Evolutionary conservation across 2,329 filamentous ascomycete species (phyloP).

Genomic region (Stromatinia cepivora): DNA sequence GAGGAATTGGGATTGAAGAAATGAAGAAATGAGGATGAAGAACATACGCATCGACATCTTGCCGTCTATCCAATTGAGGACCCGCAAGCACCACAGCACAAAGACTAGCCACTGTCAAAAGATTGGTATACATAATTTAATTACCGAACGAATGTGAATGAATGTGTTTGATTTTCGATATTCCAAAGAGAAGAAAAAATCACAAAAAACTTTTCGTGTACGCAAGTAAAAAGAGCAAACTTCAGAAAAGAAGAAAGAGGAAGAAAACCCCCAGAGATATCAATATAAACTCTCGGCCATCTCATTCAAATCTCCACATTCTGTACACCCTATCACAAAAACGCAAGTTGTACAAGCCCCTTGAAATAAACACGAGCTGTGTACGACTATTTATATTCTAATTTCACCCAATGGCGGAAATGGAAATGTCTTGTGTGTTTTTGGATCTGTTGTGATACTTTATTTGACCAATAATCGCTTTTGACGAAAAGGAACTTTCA

Average conservation of each 20-base stretch:
- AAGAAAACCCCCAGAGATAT: not conserved
- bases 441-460: not conserved
- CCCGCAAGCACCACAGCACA: slow-evolving; percentile 15
- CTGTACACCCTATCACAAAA: not conserved
- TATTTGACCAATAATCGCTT: not conserved
- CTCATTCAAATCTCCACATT: slow-evolving; percentile 5
- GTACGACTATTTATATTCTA: not conserved
- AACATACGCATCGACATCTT: slow-evolving; percentile 8
- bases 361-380: not conserved
- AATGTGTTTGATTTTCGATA: not conserved
- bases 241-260: not conserved
- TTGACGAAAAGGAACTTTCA: slow-evolving; percentile 9
- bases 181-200: not conserved
- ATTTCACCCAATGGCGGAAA: not conserved
- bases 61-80: not conserved
- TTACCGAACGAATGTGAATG: not conserved
- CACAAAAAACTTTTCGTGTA: not conserved
- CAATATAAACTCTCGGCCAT: not conserved
- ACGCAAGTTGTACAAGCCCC: not conserved
- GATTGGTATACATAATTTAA: slow-evolving; percentile 15
- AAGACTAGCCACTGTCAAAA: slow-evolving; percentile 17
- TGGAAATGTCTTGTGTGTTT: not conserved
- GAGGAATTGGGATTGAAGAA: not conserved
- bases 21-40: not conserved
- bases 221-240: not conserved